Evolutionary conservation across 73 alveolate genomes (phyloP).

Genomic region (Stentor coeruleus): DNA sequence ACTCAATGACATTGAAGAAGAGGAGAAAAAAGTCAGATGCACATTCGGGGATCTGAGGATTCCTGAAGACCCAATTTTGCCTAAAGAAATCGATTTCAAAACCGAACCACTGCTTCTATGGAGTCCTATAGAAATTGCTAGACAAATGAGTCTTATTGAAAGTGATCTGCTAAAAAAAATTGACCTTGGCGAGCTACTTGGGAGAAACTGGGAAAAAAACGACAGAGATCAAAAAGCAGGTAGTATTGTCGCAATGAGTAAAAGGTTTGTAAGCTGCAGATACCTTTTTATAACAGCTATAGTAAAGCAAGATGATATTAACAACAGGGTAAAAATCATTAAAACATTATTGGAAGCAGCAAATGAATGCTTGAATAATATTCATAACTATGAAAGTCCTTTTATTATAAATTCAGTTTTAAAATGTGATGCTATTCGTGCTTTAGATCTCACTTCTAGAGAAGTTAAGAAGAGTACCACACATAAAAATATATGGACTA

Average conservation of each 20-base stretch:
- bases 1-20: not conserved
- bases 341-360: slow-evolving; percentile 12
- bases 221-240: not conserved
- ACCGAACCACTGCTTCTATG: slow-evolving; percentile 11
- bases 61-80: not conserved
- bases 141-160: slow-evolving; percentile 9
- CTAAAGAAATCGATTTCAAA: slow-evolving; percentile 20
- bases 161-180: not conserved
- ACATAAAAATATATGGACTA: not conserved
- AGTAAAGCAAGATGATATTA: slow-evolving; percentile 13
- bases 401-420: slow-evolving; percentile 11
- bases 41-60: slow-evolving; percentile 13
- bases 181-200: slow-evolving; percentile 16
- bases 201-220: slow-evolving; percentile 16
- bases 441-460: not conserved
- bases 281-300: not conserved
- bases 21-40: slow-evolving; percentile 6
- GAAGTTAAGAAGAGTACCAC: slow-evolving; percentile 21
- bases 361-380: not conserved
- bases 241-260: not conserved
- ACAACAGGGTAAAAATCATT: slow-evolving; percentile 9
- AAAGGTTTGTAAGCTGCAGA: not conserved
- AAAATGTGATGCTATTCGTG: slow-evolving; percentile 4
- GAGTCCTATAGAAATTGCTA: slow-evolving; percentile 24
- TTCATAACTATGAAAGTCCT: slow-evolving; percentile 15